Base-by-base conservation (phyloP, 768 basidiomycete species). In the Suillus variegatus region DNA sequence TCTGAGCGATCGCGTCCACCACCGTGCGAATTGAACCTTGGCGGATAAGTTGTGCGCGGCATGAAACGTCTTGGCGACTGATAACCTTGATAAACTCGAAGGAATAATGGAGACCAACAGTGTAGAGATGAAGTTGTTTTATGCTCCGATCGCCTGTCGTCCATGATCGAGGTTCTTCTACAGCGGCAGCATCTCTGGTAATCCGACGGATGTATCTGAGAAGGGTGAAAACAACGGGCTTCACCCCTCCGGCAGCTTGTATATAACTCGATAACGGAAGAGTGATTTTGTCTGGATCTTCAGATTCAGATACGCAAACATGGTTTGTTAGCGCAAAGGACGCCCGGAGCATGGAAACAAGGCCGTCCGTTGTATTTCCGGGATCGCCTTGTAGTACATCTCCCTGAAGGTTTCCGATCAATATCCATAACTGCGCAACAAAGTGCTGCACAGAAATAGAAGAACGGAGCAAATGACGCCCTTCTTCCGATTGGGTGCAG, bases 161-260 rank as follows among this genome's bases (percentile, higher is more conserved):
- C 54, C 54, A 55, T 3, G 54, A 55, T 55, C 6, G 54, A 20
- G 54, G 32, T n/a, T 20, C 54, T 35, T 35, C 20, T 35, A 55
- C 18, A 10, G 18, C 32, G 12, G 1, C 2, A 20, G 32, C 32
- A 55, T 55, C 54, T 55, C 54, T 35, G 18, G 32, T 20, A 35
- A 55, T 35, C 32, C 54, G 32, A 55, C 54, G 54, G 32, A 55
- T 35, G 32, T 55, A 55, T 35, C 10, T 55, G 32, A 55, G 54
- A 55, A 55, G 32, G 6, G 54, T 55, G 10, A 3, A 20, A 10
- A 35, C 54, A 35, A 55, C 54, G 10, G 54, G 54, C 10, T 55
- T 55, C 32, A 55, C 54, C 54, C 54, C 54, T 12, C 54, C 54
- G 5, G 54, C 54, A 20, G 54, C 54, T 12, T 55, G 54, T 35